Percentiles rank a stretch among this genome's conserved stretches.
Conservation (phyloP, 768 basidiomycete species). For the Cytidiella melzeri region DNA sequence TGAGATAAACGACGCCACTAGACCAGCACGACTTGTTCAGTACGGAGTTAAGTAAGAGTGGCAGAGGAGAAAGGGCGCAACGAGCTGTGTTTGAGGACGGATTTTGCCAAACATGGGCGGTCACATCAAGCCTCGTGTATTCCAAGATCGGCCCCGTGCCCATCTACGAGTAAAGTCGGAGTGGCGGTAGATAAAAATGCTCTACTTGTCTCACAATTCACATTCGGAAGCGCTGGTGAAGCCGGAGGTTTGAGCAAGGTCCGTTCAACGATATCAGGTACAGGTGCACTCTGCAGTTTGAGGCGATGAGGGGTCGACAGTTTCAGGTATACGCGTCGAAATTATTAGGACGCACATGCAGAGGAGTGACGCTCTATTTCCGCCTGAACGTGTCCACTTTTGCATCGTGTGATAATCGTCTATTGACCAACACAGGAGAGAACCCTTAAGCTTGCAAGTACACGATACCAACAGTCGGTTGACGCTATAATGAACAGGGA, state of each 20-base stretch:
- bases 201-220: background rate
- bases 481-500: background rate
- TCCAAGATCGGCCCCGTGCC: background rate
- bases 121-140: background rate
- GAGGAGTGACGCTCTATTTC: background rate
- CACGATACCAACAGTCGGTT: background rate
- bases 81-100: background rate
- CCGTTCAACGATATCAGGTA: too few species aligned
- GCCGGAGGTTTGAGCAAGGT: too few species aligned
- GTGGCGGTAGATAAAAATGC: background rate
- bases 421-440: too few species aligned
- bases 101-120: background rate
- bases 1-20: background rate
- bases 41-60: background rate
- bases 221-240: too few species aligned
- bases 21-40: background rate
- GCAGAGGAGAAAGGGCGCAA: too few species aligned
- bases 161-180: background rate
- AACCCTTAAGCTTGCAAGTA: too few species aligned
- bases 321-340: background rate
- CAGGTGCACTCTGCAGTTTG: background rate
- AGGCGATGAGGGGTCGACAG: too few species aligned
- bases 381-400: background rate
- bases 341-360: background rate
- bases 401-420: background rate